Evolutionary conservation across 257 asterid genomes (phyloP).

Genomic region (Solanum tarijense): DNA sequence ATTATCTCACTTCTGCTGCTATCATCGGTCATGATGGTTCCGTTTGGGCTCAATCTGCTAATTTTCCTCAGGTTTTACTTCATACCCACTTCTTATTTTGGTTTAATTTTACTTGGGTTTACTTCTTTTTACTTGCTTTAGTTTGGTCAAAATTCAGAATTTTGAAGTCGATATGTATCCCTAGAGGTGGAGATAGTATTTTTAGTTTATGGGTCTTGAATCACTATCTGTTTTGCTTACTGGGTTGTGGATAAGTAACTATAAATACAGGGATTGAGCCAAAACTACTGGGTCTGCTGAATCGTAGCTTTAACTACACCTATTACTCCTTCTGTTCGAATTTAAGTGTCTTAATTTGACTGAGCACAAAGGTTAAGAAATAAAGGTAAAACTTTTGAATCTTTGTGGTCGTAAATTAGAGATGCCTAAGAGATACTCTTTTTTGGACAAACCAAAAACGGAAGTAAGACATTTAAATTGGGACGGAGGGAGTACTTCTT

Average conservation of each 20-base stretch:
- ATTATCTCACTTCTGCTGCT: slow-evolving; percentile 21
- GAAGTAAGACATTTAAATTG: background rate
- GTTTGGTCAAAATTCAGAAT: background rate
- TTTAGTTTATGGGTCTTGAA: background rate
- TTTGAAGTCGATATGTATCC: background rate
- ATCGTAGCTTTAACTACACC: background rate
- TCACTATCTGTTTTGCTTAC: background rate
- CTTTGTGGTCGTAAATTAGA: background rate
- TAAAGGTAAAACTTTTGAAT: background rate
- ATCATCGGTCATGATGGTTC: slow-evolving; percentile 21
- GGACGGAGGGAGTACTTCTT: background rate
- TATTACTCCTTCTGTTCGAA: background rate
- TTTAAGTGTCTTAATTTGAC: background rate
- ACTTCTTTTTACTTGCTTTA: background rate
- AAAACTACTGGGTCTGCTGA: background rate
- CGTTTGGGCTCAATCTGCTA: slow-evolving; percentile 19
- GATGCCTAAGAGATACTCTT: background rate
- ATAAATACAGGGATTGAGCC: background rate
- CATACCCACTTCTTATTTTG: background rate
- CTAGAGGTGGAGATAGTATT: background rate
- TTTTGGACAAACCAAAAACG: background rate
- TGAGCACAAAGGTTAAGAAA: background rate
- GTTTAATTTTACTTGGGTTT: background rate
- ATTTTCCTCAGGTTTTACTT: slow-evolving; percentile 19
- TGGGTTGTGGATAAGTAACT: background rate